Evolutionary conservation across 352 stramenopile genomes (phyloP), one percentile per base, ranked within the genome.

Genomic region (Phytophthora boehmeriae): DNA sequence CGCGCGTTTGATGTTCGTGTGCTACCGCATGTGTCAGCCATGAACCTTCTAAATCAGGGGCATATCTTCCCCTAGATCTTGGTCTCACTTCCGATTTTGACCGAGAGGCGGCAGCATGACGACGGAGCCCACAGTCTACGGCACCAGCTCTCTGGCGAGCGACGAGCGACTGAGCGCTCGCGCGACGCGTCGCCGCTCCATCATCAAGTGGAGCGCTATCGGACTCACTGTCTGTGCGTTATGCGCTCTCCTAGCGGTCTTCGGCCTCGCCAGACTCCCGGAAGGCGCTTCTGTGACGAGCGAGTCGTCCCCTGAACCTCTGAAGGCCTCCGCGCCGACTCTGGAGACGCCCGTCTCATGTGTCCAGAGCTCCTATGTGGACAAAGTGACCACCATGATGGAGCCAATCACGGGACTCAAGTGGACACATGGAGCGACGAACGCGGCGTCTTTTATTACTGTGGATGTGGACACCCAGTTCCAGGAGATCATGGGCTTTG

Each of bases 401-500:
- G 67, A 82, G 59, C 60, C 60, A 10, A 65, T 87, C 44, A 22
- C 32, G 1, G 79, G 71, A 0, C 63, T 93, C 11, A 71, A 75
- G 59, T 89, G 81, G 77, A 71, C 41, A 8, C 51, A 59, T 10
- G 38, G 17, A 0, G 44, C 56, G n/a, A 27, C 30, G 16, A 44
- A 51, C 1, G 38, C 58, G 0, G 22, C 39, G 14, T 88, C 80
- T 9, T 73, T 66, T 32, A 83, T 95, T 62, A 10, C 28, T 1
- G 71, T 95, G 22, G 82, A 95, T 48, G 62, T 66, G 19, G 54
- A 64, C 17, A 73, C 75, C 13, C 66, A 76, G 49, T 92, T 74
- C 66, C 86, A 95, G 63, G 78, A 89, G 60, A 92, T 95, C 28
- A 73, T 91, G 48, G 93, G 93, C 36, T 98, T 98, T 71, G 68